Base-by-base conservation (phyloP, 495 filamentous ascomycete genomes). In the Darksidea phi region DNA sequence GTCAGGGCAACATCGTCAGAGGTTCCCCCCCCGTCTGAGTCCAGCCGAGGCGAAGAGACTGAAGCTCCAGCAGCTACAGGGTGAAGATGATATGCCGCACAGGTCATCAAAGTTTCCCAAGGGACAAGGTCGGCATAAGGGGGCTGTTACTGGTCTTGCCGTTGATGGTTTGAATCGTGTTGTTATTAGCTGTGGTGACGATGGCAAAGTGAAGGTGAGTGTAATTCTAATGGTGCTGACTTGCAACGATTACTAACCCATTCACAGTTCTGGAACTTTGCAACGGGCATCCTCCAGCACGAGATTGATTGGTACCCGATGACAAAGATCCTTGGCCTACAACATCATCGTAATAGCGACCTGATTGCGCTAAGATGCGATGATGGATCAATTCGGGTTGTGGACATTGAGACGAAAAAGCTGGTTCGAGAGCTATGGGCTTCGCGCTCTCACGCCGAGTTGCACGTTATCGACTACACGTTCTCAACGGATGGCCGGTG, bases 401-500 rank as follows among this genome's bases (percentile, higher is more conserved):
- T 97, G 25, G 94, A 99, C 69, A 83, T 92, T 34, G 90, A 91
- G 70, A 97, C 95, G 1, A 87, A 86, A 64, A 91, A 87, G 69
- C 82, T 93, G 6, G 88, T 97, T 45, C 84, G 94, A 76, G 94
- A 97, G 72, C 84, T 99, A 37, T 94, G 90, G 90, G 50, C 49
- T 32, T 57, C 58, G 7, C 23, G 18, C 26, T 54, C 62, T 21
- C 53, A 50, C 25, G 49, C 48, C 25, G n/a, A 59, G 57, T 62
- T 45, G 15, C 61, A 36, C 10, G 45, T 58, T 20, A 32, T 68
- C 23, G 75, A 77, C 61, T 68, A 72, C 50, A 85, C 84, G 59
- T 97, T 97, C 74, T 97, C 94, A 13, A 88, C 86, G 62, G 91
- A 97, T 72, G 94, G 91, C 23, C 80, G 91, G 38, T 97, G 94